A percentile compares a stretch with the other conserved stretches of the same genome.
phyloP scores from a whole-genome alignment of 176 grass and related monocot genomes.

The Puccinellia tenuiflora region DNA sequence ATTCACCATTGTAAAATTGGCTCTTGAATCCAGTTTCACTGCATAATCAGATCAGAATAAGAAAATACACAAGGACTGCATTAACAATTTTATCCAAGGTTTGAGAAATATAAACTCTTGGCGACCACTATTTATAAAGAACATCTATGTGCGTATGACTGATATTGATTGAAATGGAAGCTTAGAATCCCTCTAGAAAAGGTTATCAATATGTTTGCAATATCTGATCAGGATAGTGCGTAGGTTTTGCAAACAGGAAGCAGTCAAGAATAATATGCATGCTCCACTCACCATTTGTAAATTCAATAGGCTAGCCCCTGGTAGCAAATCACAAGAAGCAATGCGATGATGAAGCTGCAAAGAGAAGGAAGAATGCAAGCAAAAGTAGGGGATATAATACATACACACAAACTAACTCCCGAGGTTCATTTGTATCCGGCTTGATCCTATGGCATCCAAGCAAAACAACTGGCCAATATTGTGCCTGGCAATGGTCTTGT shows the following conservation, averaged over 20 bases:
- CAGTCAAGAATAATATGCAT: neutral
- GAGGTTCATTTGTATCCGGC: no score
- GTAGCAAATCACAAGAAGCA: no score
- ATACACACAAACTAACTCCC: no score
- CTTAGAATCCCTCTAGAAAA: neutral
- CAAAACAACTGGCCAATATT: no score
- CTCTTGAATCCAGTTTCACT: neutral
- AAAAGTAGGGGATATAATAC: no score
- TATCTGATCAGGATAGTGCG: neutral
- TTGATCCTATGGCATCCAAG: no score
- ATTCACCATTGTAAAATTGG: neutral
- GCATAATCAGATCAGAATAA: neutral
- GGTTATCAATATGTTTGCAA: neutral
- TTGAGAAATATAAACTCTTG: neutral
- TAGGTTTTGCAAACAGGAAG: neutral
- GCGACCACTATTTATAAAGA: neutral
- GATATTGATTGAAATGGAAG: neutral
- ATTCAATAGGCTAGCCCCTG: neutral
- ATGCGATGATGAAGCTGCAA: no score
- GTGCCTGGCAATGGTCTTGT: no score
- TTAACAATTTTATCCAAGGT: neutral
- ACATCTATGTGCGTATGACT: neutral
- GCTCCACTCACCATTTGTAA: neutral
- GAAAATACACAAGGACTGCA: neutral
- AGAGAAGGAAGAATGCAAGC: no score